Evolutionary conservation across 225 moss, liverwort and hornwort genomes (phyloP), one percentile per base, ranked within the genome.

Genomic region (Physcomitrium patens): DNA sequence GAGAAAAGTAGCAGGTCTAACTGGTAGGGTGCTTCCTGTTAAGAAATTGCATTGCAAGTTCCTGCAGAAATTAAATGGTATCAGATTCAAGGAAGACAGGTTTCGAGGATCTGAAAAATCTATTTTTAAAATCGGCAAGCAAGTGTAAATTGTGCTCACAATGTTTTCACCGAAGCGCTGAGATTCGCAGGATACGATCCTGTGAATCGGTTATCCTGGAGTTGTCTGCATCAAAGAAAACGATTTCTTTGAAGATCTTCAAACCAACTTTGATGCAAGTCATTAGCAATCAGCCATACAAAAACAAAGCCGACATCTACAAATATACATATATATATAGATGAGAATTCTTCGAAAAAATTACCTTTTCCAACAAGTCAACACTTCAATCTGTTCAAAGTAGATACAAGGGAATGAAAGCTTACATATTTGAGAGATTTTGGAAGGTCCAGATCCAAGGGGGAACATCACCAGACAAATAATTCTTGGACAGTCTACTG

Each of bases 401-500:
- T 7, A 69, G 45, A 45, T 42, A 50, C 43, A 57, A 19, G 53
- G 24, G 27, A 7, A 48, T 17, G 16, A 17, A 48, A 67, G 44
- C 84, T 80, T 71, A 84, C 84, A 84, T 3, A 28, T 70, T 77
- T 37, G 77, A 48, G 51, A 81, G 42, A 15, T 74, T 77, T 9
- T 44, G 54, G 15, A 70, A 22, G 26, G 70, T 31, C 80, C 77
- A 84, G 17, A 81, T 2, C 77, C 80, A 77, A 22, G 74, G 12
- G 45, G 84, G 74, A 61, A 78, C 7, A 31, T 47, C 22, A 27
- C 80, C 77, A 0, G 74, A 67, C 12, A 84, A 13, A 62, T 50
- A 78, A 19, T 80, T 77, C 1, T 0, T 0, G 7, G 80, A 78
- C 3, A 84, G 14, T 44, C 84, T 80, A 63, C 84, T 84, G 84